Evolutionary conservation across 352 stramenopile species (phyloP), one percentile per base, ranked within the genome.

Genomic region (Phytophthora vignae): DNA sequence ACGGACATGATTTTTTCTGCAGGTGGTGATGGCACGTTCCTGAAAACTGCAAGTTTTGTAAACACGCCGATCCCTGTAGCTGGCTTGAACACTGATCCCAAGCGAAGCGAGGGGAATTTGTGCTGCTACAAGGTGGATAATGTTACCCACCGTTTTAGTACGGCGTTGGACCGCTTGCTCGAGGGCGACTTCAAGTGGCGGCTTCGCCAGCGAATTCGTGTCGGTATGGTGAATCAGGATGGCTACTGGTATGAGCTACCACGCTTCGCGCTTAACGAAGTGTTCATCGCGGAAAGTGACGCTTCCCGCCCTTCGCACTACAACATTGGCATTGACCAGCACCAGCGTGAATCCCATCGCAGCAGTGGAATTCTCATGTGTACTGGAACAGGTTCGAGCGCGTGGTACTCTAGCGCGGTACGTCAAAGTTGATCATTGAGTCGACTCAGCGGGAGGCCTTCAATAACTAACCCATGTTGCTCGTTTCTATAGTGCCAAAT

Each of bases 141-240:
- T 42, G 80, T 93, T 25, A 82, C 72, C 46, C 83, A 93, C 65
- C 87, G 87, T 10, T 96, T 96, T 60, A 82, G 69, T 48, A 76
- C 86, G 27, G 89, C 83, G 11, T 70, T 96, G 25, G 87, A 95
- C 15, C 85, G 82, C 7, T 66, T 96, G 48, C 64, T 94, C 17
- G 78, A 70, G 19, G 88, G 90, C 25, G 85, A 97, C 36, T 96
- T 96, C 55, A 82, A 82, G 31, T 95, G 88, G 89, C 84, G 86
- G 4, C 65, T 93, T 44, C 88, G 90, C 15, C 88, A 96, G 56
- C 88, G 90, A 56, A 96, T 96, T 68, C 88, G 88, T 67, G 89
- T 96, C 0, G 89, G 87, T 19, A 95, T 96, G 88, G 90, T 96
- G 33, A 95, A 96, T 67, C 90, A 95, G 53, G 90, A 96, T 70